Evolutionary conservation across 805 yeast species (phyloP), one percentile per base, ranked within the genome.

Genomic region (Wickerhamiella australiensis): DNA sequence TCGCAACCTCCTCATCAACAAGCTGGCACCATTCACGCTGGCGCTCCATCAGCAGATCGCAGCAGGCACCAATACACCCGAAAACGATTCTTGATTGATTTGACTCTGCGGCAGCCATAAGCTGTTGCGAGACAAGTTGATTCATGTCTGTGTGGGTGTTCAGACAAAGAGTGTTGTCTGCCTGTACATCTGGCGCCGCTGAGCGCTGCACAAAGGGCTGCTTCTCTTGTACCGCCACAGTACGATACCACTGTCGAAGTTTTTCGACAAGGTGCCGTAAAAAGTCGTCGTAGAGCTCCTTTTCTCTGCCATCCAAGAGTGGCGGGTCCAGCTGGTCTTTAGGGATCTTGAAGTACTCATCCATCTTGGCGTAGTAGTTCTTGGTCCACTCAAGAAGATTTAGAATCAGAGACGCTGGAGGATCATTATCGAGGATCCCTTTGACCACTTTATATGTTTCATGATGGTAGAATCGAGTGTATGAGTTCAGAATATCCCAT

Each of bases 81-180:
- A 80, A 79, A 29, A 86, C 69, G 23, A 86, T 82, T 54, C 80
- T 75, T 5, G 87, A 85, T 63, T 84, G 87, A 3, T 85, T 85
- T 2, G 90, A 78, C 27, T 82, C 88, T 0, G 87, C 84, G 0
- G 94, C 92, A 5, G 83, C 88, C 53, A 83, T 94, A 13, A 85
- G 80, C 63, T 87, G 95, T 60, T 86, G 95, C n/a, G 81, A 79
- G 51, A 86, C 77, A 80, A 86, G 82, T 53, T 83, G 78, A 62
- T 84, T 79, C 25, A 87, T 80, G 3, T 82, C 80, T 53, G 79
- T 81, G 48, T 86, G 82, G 50, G 86, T 92, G 50, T 85, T 85
- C 50, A 86, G 67, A 22, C 80, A 85, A 46, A 71, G 71, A 13
- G 75, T 68, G 12, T 78, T 76, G 51, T 85, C 85, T 4, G 78